A percentile compares a stretch with the other conserved stretches of the same genome.
Evolutionary conservation across 2,329 filamentous ascomycete genomes (phyloP).

Genomic region (Aureobasidium pullulans): DNA sequence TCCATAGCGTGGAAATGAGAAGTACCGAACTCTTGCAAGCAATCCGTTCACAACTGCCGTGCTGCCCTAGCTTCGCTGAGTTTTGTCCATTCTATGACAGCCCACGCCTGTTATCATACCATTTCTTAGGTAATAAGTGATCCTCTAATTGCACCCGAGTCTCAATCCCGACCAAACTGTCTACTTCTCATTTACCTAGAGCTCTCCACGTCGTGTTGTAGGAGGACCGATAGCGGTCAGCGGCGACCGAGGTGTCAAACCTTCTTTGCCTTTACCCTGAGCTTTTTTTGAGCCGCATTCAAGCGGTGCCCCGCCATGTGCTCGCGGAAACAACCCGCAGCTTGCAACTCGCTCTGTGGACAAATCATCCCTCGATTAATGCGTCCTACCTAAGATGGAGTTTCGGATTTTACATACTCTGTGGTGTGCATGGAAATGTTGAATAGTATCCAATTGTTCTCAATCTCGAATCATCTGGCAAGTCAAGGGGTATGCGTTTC

Average conservation of each 20-base stretch:
- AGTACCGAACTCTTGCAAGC: conserved; percentile 7
- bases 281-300: not conserved
- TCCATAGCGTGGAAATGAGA: not conserved
- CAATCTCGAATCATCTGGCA: too few species aligned
- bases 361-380: too few species aligned
- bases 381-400: too few species aligned
- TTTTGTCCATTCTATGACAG: conserved; percentile 13
- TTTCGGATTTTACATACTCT: too few species aligned
- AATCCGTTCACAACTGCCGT: conserved; percentile 5
- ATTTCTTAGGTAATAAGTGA: not conserved
- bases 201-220: not conserved
- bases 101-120: conserved; percentile 1
- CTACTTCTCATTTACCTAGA: not conserved
- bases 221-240: conserved; percentile 7
- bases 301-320: not conserved
- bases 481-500: too few species aligned
- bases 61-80: not conserved
- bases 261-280: not conserved
- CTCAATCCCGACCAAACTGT: not conserved
- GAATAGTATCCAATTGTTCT: too few species aligned
- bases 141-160: not conserved
- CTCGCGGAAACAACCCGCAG: not conserved
- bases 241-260: conserved; percentile 5
- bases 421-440: too few species aligned
- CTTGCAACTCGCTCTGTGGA: not conserved